Conservation (phyloP, 208 protist genomes). For the Acanthamoeba culbertsoni region DNA sequence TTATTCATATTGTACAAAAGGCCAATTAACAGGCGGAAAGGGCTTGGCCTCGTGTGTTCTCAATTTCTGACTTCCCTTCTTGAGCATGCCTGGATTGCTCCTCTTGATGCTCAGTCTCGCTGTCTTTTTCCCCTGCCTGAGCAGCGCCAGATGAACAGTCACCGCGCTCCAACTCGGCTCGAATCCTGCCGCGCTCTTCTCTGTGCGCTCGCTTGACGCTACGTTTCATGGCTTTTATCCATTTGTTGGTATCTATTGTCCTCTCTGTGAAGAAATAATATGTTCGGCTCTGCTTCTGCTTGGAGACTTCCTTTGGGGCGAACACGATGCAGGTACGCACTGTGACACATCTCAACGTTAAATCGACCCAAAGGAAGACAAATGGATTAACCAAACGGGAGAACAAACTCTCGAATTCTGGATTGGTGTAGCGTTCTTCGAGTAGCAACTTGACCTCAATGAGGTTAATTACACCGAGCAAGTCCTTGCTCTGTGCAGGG, state of each 20-base stretch:
- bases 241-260: not conserved
- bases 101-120: no score
- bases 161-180: no score
- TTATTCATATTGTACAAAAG: no score
- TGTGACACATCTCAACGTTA: not conserved
- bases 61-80: no score
- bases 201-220: not conserved
- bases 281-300: not conserved
- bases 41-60: no score
- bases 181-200: not conserved
- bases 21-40: no score
- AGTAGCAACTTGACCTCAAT: not conserved
- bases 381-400: not conserved
- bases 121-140: no score
- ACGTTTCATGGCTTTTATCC: constrained; percentile 11
- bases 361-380: not conserved
- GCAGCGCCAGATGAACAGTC: no score
- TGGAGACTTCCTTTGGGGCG: not conserved
- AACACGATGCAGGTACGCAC: constrained; percentile 31
- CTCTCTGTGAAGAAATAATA: constrained; percentile 10
- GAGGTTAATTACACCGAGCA: not conserved
- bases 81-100: no score
- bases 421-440: constrained; percentile 18
- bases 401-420: not conserved
- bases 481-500: not conserved